Percentiles rank a stretch among this genome's conserved stretches.
phyloP scores from a whole-genome alignment of 805 yeast species.

The Ogataea nitratoaversa region DNA sequence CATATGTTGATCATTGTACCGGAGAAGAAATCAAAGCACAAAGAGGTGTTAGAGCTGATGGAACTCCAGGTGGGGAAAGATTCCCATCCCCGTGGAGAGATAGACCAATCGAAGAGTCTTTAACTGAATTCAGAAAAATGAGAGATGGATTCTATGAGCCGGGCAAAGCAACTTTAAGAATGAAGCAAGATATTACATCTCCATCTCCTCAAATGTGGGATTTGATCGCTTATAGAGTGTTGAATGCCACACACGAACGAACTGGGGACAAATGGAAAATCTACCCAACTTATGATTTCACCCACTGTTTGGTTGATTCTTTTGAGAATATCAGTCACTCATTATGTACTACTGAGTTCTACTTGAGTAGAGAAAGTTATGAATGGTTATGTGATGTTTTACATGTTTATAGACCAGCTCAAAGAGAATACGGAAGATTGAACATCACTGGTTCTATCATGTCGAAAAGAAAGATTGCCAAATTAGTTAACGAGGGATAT shows the following conservation, averaged over 20 bases:
- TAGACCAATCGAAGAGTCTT: slow-evolving; percentile 67
- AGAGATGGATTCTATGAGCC: slow-evolving; percentile 81
- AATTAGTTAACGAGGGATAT: slow-evolving; percentile 71
- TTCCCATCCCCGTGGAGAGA: slow-evolving; percentile 74
- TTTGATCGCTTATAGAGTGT: slow-evolving; percentile 91
- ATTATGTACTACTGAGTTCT: slow-evolving; percentile 93
- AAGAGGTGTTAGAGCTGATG: slow-evolving; percentile 89
- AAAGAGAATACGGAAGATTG: slow-evolving; percentile 96
- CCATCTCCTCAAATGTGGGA: slow-evolving; percentile 99
- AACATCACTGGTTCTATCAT: slow-evolving; percentile 91
- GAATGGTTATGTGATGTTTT: slow-evolving; percentile 98
- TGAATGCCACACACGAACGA: slow-evolving; percentile 90
- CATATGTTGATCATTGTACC: slow-evolving; percentile 91
- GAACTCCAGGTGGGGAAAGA: slow-evolving; percentile 92
- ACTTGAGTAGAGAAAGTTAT: slow-evolving; percentile 86
- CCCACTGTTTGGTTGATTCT: slow-evolving; percentile 98
- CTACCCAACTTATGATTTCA: slow-evolving; percentile 97
- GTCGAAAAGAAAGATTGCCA: slow-evolving; percentile 94
- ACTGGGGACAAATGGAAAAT: slow-evolving; percentile 97
- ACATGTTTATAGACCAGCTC: slow-evolving; percentile 96
- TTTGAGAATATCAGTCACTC: slow-evolving; percentile 95
- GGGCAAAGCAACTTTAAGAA: slow-evolving; percentile 92
- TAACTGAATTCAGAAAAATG: slow-evolving; percentile 84
- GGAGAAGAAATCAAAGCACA: slow-evolving; percentile 85
- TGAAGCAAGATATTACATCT: slow-evolving; percentile 88